These are phyloP conservation scores for Plasmodium berghei DNA, from an alignment of 169 alveolate species.

Conservation along the genomic window DNA sequence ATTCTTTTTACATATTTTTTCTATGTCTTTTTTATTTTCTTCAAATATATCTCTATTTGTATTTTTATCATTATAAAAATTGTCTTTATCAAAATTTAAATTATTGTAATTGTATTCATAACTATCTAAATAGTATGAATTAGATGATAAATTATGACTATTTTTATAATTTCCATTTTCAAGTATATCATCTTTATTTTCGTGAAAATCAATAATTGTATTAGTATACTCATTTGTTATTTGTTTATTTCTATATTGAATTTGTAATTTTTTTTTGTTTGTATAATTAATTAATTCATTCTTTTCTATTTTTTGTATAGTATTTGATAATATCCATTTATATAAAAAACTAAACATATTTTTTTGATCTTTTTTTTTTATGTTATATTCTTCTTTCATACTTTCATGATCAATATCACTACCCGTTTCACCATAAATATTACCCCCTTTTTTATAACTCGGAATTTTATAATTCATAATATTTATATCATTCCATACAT, in stretches of 20 bases:
- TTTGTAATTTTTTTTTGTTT: too few species aligned
- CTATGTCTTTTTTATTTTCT: conserved; percentile 12
- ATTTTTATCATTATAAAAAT: background rate
- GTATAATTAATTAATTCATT: too few species aligned
- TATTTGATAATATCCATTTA: background rate
- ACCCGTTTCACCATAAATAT: too few species aligned
- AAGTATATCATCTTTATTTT: too few species aligned
- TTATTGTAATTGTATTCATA: too few species aligned
- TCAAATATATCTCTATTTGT: background rate
- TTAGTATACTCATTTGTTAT: too few species aligned
- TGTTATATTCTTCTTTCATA: conserved; percentile 7
- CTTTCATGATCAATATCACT: background rate
- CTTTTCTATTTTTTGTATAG: background rate
- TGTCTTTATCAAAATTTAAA: background rate
- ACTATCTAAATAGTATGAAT: too few species aligned
- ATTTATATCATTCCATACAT: conserved; percentile 8
- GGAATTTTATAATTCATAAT: conserved; percentile 15
- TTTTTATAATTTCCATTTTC: too few species aligned
- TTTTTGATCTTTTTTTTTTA: conserved; percentile 11
- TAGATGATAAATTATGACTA: too few species aligned
- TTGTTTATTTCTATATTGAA: too few species aligned
- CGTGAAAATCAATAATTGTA: too few species aligned
- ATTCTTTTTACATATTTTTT: background rate
- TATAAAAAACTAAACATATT: conserved; percentile 2
- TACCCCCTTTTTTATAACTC: too few species aligned